Conservation (phyloP, 1,139 yeast species). For the Sugiyamaella novakii region DNA sequence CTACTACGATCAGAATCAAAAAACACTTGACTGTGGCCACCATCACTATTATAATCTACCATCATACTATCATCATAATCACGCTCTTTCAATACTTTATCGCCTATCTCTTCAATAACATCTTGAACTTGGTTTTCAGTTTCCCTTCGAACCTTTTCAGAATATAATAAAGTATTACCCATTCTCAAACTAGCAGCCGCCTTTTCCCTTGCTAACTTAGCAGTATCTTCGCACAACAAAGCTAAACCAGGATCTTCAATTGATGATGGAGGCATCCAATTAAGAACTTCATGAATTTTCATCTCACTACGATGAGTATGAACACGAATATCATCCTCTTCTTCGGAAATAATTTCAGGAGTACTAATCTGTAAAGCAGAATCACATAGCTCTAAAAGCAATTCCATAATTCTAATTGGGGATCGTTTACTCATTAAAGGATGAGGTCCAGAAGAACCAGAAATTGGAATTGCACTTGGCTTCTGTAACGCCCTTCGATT, state of each 20-base stretch:
- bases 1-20: conserved; percentile 27
- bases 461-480: conserved; percentile 9
- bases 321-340: conserved; percentile 31
- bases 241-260: conserved; percentile 64
- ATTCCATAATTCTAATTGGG: conserved; percentile 68
- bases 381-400: conserved; percentile 69
- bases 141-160: conserved; percentile 79
- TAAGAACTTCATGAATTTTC: conserved; percentile 59
- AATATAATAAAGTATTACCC: conserved; percentile 74
- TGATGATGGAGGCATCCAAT: conserved; percentile 58
- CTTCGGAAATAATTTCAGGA: conserved; percentile 36
- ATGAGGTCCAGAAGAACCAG: conserved; percentile 24
- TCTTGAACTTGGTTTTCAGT: conserved; percentile 71
- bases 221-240: conserved; percentile 69
- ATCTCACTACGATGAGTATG: conserved; percentile 70
- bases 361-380: conserved; percentile 75
- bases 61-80: conserved; percentile 17
- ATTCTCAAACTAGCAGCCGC: conserved; percentile 74
- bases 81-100: conserved; percentile 7
- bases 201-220: conserved; percentile 61
- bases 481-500: conserved; percentile 23
- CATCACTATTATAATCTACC: conserved; percentile 16
- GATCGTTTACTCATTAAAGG: conserved; percentile 44
- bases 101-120: conserved; percentile 56
- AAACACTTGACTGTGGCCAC: conserved; percentile 26